phyloP scores from a whole-genome alignment of 192 early-diverging fungal genomes.

The Coemansia sp. region DNA sequence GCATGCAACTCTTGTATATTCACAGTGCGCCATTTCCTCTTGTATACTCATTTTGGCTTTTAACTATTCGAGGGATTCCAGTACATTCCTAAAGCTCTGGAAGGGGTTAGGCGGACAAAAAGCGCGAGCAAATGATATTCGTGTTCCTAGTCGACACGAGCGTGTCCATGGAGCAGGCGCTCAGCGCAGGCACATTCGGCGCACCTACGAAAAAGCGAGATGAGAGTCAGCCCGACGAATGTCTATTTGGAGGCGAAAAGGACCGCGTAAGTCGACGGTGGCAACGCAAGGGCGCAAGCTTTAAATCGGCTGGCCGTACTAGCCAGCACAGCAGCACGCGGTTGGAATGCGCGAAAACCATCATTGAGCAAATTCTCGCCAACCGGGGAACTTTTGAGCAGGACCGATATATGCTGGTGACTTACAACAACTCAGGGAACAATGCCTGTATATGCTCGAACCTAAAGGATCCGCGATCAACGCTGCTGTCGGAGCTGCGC shows the following conservation, averaged over 20 bases:
- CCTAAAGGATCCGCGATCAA: constrained; percentile 55
- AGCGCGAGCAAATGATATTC: constrained; percentile 55
- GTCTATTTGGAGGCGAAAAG: constrained; percentile 40
- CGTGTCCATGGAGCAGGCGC: constrained; percentile 76
- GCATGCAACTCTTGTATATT: neutral
- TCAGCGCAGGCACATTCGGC: constrained; percentile 12
- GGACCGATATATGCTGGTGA: constrained; percentile 79
- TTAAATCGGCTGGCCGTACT: neutral
- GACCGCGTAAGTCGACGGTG: constrained; percentile 43
- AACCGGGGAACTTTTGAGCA: constrained; percentile 59
- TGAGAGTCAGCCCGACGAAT: constrained; percentile 30
- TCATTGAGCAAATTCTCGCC: constrained; percentile 72
- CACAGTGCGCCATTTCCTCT: neutral
- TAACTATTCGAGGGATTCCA: neutral
- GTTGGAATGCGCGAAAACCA: constrained; percentile 74
- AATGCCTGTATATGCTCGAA: constrained; percentile 43
- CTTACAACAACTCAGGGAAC: constrained; percentile 59
- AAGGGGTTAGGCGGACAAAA: too few relatives aligned
- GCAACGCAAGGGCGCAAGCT: constrained; percentile 40
- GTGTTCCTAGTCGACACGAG: constrained; percentile 83
- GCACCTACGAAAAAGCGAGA: constrained; percentile 6
- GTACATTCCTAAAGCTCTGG: neutral
- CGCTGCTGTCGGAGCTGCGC: constrained; percentile 67
- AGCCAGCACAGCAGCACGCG: constrained; percentile 36
- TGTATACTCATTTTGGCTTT: neutral